Percentiles rank a stretch among this genome's conserved stretches.
phyloP scores from a whole-genome alignment of 768 basidiomycete species.

The Auricularia sp. region DNA sequence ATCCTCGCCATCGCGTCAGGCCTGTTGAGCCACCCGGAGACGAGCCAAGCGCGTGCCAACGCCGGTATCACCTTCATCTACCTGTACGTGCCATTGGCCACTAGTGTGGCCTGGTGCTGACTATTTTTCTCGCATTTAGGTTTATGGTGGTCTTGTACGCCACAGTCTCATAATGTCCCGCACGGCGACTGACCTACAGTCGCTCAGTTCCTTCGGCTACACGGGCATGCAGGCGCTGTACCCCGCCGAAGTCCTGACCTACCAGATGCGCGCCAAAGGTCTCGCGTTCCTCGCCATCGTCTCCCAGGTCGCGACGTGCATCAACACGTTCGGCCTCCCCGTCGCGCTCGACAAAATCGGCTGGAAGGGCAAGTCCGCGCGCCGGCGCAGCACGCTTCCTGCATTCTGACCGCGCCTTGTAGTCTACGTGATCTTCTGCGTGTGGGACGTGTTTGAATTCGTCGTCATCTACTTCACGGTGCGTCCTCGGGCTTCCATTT shows the following conservation, averaged over 20 bases:
- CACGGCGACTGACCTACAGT: background rate
- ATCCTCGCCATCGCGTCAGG: constrained; percentile 40
- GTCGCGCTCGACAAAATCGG: constrained; percentile 34
- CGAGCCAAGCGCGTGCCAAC: constrained; percentile 28
- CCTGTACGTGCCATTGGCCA: background rate
- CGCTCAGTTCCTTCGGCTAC: constrained; percentile 34
- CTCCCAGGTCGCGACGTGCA: constrained; percentile 26
- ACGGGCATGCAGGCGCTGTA: constrained; percentile 52
- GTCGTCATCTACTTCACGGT: constrained; percentile 36
- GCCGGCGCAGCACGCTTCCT: background rate
- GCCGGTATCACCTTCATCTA: constrained; percentile 42
- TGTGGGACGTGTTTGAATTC: constrained; percentile 41
- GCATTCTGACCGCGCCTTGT: background rate
- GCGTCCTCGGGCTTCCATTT: too few species aligned
- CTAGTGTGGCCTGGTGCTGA: too few species aligned
- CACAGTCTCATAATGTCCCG: too few species aligned
- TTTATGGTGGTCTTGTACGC: too few species aligned
- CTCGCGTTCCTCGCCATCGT: constrained; percentile 39
- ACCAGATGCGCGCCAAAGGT: constrained; percentile 40
- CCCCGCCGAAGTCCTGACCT: constrained; percentile 42
- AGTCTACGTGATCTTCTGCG: constrained; percentile 37
- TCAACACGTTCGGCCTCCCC: constrained; percentile 44
- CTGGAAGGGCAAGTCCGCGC: constrained; percentile 28
- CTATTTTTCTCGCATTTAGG: too few species aligned
- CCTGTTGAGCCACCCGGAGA: constrained; percentile 31